A percentile compares a stretch with the other conserved stretches of the same genome.
Conservation (phyloP, 768 basidiomycete genomes). For the Agrocybe praecox region DNA sequence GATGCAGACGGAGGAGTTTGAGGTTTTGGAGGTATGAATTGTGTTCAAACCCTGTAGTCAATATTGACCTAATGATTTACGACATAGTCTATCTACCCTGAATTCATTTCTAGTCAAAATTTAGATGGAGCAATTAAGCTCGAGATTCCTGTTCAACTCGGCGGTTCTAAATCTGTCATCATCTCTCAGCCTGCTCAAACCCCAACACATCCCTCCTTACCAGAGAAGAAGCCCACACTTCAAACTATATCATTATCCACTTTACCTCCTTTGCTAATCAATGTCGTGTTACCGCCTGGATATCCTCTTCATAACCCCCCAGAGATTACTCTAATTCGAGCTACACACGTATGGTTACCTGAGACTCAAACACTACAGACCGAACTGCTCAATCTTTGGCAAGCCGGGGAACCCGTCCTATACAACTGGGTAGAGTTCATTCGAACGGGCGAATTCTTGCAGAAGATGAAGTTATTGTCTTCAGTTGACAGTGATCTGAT, state of each 20-base stretch:
- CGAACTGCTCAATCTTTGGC: slow-evolving; percentile 59
- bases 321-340: slow-evolving; percentile 52
- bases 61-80: not conserved
- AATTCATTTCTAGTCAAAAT: slow-evolving; percentile 53
- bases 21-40: slow-evolving; percentile 58
- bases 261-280: slow-evolving; percentile 67
- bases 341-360: slow-evolving; percentile 63
- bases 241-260: slow-evolving; percentile 41
- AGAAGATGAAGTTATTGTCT: slow-evolving; percentile 39
- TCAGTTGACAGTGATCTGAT: slow-evolving; percentile 33
- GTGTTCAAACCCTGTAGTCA: not conserved
- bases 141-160: slow-evolving; percentile 69
- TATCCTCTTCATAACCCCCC: slow-evolving; percentile 65
- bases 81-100: slow-evolving; percentile 75
- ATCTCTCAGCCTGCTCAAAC: slow-evolving; percentile 30
- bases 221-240: slow-evolving; percentile 12
- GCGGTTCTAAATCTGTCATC: slow-evolving; percentile 37
- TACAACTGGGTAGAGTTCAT: slow-evolving; percentile 77
- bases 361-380: slow-evolving; percentile 35
- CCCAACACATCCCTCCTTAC: not conserved
- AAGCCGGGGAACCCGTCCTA: slow-evolving; percentile 58
- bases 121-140: slow-evolving; percentile 48
- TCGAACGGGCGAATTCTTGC: slow-evolving; percentile 65
- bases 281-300: slow-evolving; percentile 48
- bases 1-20: slow-evolving; percentile 59